phyloP scores from a whole-genome alignment of 768 basidiomycete species.

The Suillus discolor region DNA sequence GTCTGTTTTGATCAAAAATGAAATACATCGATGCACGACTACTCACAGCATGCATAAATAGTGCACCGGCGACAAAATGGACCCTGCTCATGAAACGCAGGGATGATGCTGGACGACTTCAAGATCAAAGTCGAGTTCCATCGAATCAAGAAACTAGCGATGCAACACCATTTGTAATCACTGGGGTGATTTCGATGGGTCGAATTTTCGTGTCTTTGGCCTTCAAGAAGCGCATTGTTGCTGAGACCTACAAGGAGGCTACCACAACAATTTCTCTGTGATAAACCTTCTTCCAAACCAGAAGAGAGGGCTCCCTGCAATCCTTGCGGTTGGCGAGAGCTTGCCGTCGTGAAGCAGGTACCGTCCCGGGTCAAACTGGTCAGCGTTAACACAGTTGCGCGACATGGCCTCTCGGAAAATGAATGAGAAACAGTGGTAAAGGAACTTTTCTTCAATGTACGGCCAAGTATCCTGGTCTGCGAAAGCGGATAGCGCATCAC shows the following conservation, averaged over 20 bases:
- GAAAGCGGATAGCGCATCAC: constrained; percentile 6
- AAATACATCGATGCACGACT: neutral
- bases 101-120: neutral
- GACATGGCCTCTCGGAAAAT: neutral
- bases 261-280: neutral
- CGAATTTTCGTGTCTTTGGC: neutral
- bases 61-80: neutral
- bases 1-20: neutral
- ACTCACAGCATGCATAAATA: neutral
- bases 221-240: neutral
- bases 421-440: neutral
- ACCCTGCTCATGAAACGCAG: neutral
- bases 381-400: constrained; percentile 2
- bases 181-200: neutral
- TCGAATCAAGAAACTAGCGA: neutral
- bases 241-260: neutral
- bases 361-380: constrained; percentile 2
- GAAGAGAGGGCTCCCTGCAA: neutral
- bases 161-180: neutral
- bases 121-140: neutral
- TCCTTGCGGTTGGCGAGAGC: constrained; percentile 1
- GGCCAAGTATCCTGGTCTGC: constrained; percentile 1
- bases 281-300: constrained; percentile 10
- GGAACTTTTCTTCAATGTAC: constrained; percentile 9
- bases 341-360: constrained; percentile 3